A percentile compares a stretch with the other conserved stretches of the same genome.
These are phyloP conservation scores for Microbotryum violaceum DNA, from an alignment of 1,284 basidiomycete species.

Conservation along the genomic window DNA sequence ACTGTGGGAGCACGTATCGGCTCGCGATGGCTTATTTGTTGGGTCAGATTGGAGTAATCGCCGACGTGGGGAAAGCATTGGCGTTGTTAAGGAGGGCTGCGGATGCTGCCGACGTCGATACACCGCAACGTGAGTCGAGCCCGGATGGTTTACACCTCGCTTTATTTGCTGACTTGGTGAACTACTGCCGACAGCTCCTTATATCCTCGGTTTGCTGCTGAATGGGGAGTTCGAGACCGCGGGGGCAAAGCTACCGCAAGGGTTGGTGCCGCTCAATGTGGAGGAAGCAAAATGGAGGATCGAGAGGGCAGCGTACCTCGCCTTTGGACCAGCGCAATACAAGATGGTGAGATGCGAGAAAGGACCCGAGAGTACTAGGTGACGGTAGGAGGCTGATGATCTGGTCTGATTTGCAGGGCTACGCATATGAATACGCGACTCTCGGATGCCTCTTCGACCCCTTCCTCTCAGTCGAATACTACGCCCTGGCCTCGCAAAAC, in stretches of 20 bases:
- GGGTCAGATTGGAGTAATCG: conserved; percentile 66
- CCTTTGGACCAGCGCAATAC: conserved; percentile 83
- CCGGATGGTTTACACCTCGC: background rate
- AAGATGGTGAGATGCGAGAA: conserved; percentile 50
- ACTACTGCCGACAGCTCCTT: conserved; percentile 39
- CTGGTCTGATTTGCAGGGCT: conserved; percentile 47
- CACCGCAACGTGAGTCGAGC: conserved; percentile 27
- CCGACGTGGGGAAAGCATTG: conserved; percentile 55
- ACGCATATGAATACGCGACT: conserved; percentile 83
- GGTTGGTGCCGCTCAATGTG: conserved; percentile 47
- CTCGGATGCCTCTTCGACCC: conserved; percentile 82
- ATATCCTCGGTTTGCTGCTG: conserved; percentile 68
- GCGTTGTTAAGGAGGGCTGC: conserved; percentile 70
- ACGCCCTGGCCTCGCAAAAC: conserved; percentile 70
- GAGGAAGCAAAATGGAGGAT: conserved; percentile 49
- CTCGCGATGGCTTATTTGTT: conserved; percentile 85
- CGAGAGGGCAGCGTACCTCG: conserved; percentile 54
- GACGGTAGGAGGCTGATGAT: background rate
- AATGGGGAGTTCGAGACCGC: conserved; percentile 58
- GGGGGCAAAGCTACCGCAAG: conserved; percentile 38
- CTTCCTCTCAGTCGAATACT: conserved; percentile 83
- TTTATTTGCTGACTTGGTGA: background rate
- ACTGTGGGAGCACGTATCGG: conserved; percentile 53
- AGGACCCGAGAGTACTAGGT: too few species aligned
- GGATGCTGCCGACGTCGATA: conserved; percentile 56